These are phyloP conservation scores for Wickerhamomyces sp. DNA, from an alignment of 1,139 yeast genomes.

Conservation along the genomic window DNA sequence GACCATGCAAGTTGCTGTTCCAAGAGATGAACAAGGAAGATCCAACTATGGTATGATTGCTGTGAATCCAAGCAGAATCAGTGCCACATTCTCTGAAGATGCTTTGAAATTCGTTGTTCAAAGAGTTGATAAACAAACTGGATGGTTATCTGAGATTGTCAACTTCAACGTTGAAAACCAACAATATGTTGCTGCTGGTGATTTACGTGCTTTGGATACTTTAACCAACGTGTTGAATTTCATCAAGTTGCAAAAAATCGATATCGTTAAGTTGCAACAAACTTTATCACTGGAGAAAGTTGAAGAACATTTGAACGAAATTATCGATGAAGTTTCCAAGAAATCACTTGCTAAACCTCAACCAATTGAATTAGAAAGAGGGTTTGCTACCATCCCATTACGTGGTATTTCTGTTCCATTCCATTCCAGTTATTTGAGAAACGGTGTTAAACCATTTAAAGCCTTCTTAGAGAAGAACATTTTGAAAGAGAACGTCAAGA, in stretches of 20 bases:
- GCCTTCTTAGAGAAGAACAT: slow-evolving; percentile 95
- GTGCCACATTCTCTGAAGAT: slow-evolving; percentile 83
- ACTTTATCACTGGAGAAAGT: slow-evolving; percentile 82
- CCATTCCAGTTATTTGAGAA: slow-evolving; percentile 96
- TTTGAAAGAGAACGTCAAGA: slow-evolving; percentile 91
- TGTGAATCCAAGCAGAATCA: slow-evolving; percentile 91
- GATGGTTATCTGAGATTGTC: slow-evolving; percentile 95
- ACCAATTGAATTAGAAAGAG: slow-evolving; percentile 96
- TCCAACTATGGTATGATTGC: slow-evolving; percentile 99
- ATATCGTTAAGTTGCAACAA: slow-evolving; percentile 82
- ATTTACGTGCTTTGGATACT: slow-evolving; percentile 89
- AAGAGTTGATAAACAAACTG: slow-evolving; percentile 74
- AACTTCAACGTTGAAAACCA: slow-evolving; percentile 97
- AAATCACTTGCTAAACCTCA: slow-evolving; percentile 84
- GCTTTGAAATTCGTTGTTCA: slow-evolving; percentile 94
- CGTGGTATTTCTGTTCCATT: slow-evolving; percentile 98
- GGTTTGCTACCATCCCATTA: slow-evolving; percentile 96
- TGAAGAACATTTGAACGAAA: slow-evolving; percentile 79
- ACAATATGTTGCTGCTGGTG: slow-evolving; percentile 99
- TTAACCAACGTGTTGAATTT: slow-evolving; percentile 90
- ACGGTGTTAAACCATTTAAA: slow-evolving; percentile 99
- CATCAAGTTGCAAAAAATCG: slow-evolving; percentile 88
- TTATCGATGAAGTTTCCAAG: slow-evolving; percentile 77
- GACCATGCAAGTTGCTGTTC: slow-evolving; percentile 99
- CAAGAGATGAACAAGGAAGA: slow-evolving; percentile 91